A percentile compares a stretch with the other conserved stretches of the same genome.
Conservation (phyloP, 2,329 filamentous ascomycete genomes). For the Hymenoscyphus fructigenus region DNA sequence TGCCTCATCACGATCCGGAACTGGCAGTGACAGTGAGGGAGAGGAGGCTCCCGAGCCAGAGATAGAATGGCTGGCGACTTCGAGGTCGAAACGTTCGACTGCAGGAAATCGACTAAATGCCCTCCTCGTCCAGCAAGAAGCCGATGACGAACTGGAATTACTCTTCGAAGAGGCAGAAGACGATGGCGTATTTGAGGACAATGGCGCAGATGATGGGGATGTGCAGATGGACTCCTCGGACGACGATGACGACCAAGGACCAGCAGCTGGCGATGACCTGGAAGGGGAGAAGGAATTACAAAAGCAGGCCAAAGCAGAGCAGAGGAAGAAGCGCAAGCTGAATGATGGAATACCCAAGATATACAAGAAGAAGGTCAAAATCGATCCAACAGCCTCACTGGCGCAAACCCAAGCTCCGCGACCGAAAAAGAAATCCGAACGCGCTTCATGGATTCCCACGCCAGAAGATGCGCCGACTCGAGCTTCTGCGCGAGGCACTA, state of each 20-base stretch:
- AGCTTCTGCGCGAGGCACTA: constrained; percentile 61
- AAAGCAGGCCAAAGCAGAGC: constrained; percentile 69
- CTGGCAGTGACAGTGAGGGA: constrained; percentile 16
- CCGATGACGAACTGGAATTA: constrained; percentile 60
- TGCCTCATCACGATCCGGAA: constrained; percentile 18
- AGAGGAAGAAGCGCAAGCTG: constrained; percentile 76
- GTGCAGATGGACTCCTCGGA: constrained; percentile 84
- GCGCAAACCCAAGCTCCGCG: constrained; percentile 39
- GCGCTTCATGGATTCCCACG: constrained; percentile 68
- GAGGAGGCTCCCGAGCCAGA: constrained; percentile 28
- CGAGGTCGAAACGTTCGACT: constrained; percentile 72
- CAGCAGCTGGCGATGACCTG: constrained; percentile 60
- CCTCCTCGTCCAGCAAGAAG: constrained; percentile 74
- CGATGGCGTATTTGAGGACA: constrained; percentile 69
- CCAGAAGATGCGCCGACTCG: constrained; percentile 60
- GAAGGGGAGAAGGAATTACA: constrained; percentile 88
- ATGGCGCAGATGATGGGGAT: constrained; percentile 66
- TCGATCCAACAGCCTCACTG: constrained; percentile 49
- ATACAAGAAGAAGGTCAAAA: constrained; percentile 74
- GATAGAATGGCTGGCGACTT: constrained; percentile 71
- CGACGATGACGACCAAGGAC: constrained; percentile 76
- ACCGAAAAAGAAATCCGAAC: constrained; percentile 69
- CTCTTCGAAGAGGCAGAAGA: constrained; percentile 74
- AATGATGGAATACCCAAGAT: constrained; percentile 70
- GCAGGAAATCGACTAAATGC: constrained; percentile 82